Conservation (phyloP, 345 rosid species). For the Laguncularia racemosa region DNA sequence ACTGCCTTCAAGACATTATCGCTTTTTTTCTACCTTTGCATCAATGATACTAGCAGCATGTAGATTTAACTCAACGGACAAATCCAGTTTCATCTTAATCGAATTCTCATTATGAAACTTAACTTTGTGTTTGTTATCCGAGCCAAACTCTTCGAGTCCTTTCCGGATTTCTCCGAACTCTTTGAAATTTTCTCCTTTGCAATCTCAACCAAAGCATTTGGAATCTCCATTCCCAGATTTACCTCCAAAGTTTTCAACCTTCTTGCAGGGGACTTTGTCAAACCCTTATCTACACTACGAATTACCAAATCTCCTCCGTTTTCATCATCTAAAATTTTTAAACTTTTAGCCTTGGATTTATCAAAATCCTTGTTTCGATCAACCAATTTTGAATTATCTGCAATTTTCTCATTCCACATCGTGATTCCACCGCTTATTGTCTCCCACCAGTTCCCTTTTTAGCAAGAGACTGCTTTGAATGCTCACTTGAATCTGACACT, state of each 20-base stretch:
- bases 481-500: neutral
- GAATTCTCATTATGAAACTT: constrained; percentile 9
- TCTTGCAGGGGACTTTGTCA: constrained; percentile 8
- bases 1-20: neutral
- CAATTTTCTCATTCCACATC: too few relatives aligned
- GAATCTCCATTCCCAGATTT: constrained; percentile 7
- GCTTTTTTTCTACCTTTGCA: constrained; percentile 5
- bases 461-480: neutral
- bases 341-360: neutral
- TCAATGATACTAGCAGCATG: too few relatives aligned
- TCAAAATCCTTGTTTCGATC: too few relatives aligned
- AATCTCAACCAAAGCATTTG: neutral
- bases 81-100: constrained; percentile 14
- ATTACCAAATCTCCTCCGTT: too few relatives aligned
- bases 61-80: neutral
- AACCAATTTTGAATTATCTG: too few relatives aligned
- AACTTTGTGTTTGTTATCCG: constrained; percentile 4
- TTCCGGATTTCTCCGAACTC: constrained; percentile 14
- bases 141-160: constrained; percentile 13
- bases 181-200: constrained; percentile 2
- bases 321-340: neutral
- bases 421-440: neutral
- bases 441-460: constrained; percentile 1
- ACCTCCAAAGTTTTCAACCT: constrained; percentile 10
- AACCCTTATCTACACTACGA: neutral